Evolutionary conservation across 139 green algal species (phyloP).

Genomic region (Desmodesmus armatus): DNA sequence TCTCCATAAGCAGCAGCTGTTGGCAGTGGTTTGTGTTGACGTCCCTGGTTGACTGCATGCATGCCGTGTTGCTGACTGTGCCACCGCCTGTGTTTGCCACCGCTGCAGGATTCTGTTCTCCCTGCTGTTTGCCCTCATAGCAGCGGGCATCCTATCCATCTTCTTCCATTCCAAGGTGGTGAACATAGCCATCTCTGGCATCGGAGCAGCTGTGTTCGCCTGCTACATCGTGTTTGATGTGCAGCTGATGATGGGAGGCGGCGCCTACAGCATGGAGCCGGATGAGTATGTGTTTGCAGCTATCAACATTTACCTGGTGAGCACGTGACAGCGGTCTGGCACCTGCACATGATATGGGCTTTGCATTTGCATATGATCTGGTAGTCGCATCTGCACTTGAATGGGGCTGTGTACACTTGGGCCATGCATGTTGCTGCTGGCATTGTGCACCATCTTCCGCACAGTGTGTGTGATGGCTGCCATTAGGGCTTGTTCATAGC

Average conservation of each 20-base stretch:
- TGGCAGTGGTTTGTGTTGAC: too few relatives aligned
- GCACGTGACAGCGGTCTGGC: not conserved
- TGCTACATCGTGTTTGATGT: slow-evolving; percentile 47
- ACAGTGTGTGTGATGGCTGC: not conserved
- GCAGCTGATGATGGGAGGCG: slow-evolving; percentile 42
- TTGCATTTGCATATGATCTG: not conserved
- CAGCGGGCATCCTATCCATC: slow-evolving; percentile 21
- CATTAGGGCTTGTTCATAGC: too few relatives aligned
- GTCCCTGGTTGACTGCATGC: too few relatives aligned
- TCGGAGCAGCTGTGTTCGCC: slow-evolving; percentile 9
- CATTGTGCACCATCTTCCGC: too few relatives aligned
- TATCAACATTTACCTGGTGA: slow-evolving; percentile 61
- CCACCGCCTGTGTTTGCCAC: too few relatives aligned
- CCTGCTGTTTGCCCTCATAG: slow-evolving; percentile 40
- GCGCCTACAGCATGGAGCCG: slow-evolving; percentile 45
- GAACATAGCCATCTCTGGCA: slow-evolving; percentile 17
- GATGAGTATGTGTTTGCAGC: slow-evolving; percentile 63
- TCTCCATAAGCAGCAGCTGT: too few relatives aligned
- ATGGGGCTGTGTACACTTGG: not conserved
- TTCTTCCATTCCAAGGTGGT: slow-evolving; percentile 14
- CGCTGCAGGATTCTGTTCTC: slow-evolving; percentile 36
- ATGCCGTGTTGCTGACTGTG: too few relatives aligned
- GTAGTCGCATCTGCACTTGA: not conserved
- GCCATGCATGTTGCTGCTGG: not conserved
- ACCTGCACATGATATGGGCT: not conserved